phyloP scores from a whole-genome alignment of 371 early-diverging fungal genomes.

The Saksenaea vasiformis region DNA sequence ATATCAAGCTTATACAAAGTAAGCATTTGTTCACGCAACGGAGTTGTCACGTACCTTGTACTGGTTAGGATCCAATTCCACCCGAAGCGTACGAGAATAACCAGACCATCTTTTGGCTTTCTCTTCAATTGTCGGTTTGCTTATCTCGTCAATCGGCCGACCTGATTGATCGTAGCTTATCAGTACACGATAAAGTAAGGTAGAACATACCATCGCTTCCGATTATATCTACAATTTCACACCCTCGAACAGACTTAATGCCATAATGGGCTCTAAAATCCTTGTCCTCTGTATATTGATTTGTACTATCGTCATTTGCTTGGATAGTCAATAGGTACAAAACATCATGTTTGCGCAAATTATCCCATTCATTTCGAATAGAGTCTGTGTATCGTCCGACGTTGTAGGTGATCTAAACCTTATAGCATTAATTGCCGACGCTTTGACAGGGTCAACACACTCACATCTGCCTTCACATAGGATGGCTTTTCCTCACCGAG shows the following conservation, averaged over 20 bases:
- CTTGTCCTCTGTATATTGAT: slow-evolving; percentile 45
- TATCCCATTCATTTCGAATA: slow-evolving; percentile 87
- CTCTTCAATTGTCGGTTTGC: slow-evolving; percentile 44
- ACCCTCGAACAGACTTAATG: slow-evolving; percentile 81
- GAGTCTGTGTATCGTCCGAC: slow-evolving; percentile 66
- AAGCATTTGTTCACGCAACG: slow-evolving; percentile 18
- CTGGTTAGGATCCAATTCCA: slow-evolving; percentile 86
- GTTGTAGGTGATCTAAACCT: slow-evolving; percentile 49
- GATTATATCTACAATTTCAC: slow-evolving; percentile 79
- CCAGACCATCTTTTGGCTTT: slow-evolving; percentile 47
- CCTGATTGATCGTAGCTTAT: slow-evolving; percentile 12
- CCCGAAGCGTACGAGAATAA: slow-evolving; percentile 68
- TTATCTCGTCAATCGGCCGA: slow-evolving; percentile 59
- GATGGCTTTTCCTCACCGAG: slow-evolving; percentile 78
- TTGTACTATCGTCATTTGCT: slow-evolving; percentile 57
- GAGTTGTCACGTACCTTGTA: slow-evolving; percentile 55
- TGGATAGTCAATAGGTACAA: slow-evolving; percentile 77
- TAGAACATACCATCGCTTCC: slow-evolving; percentile 65
- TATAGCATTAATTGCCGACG: not conserved
- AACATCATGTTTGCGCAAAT: slow-evolving; percentile 80
- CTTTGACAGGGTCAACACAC: not conserved
- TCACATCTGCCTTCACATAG: slow-evolving; percentile 77
- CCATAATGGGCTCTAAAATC: slow-evolving; percentile 74
- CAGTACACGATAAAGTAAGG: not conserved
- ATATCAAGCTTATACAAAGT: slow-evolving; percentile 6